A percentile compares a stretch with the other conserved stretches of the same genome.
Conservation (phyloP, 2,329 filamentous ascomycete genomes). For the Aspergillus pseudoviridinutans region DNA sequence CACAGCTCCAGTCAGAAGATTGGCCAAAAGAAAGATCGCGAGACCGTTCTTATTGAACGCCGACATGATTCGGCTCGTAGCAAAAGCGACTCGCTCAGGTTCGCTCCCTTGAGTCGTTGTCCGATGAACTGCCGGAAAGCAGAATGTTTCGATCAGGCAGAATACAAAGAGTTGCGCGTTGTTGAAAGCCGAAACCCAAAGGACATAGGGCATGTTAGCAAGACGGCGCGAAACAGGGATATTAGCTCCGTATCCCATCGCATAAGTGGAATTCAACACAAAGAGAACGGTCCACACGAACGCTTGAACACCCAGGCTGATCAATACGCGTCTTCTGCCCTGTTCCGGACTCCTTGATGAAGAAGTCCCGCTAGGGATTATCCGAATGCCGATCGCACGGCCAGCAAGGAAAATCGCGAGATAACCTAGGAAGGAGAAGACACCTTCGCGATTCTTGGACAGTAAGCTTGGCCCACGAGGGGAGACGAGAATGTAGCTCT, state of each 20-base stretch:
- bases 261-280: slow-evolving; percentile 62
- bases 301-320: slow-evolving; percentile 62
- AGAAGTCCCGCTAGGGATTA: slow-evolving; percentile 63
- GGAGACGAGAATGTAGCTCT: slow-evolving; percentile 76
- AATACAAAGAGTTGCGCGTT: slow-evolving; percentile 75
- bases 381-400: slow-evolving; percentile 74
- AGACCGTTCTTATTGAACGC: slow-evolving; percentile 89
- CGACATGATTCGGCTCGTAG: slow-evolving; percentile 75
- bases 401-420: slow-evolving; percentile 91
- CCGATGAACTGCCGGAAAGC: slow-evolving; percentile 70
- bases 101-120: slow-evolving; percentile 54
- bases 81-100: slow-evolving; percentile 58
- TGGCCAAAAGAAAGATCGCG: slow-evolving; percentile 78
- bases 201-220: slow-evolving; percentile 87
- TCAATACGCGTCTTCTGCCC: slow-evolving; percentile 55
- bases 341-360: slow-evolving; percentile 40
- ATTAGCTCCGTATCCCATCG: slow-evolving; percentile 60
- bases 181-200: slow-evolving; percentile 94
- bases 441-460: slow-evolving; percentile 87
- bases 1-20: slow-evolving; percentile 81
- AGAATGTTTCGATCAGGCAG: slow-evolving; percentile 69
- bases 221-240: slow-evolving; percentile 80
- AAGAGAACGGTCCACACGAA: slow-evolving; percentile 68
- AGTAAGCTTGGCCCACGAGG: slow-evolving; percentile 70
- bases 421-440: slow-evolving; percentile 94